These are phyloP conservation scores for Penicillium sumatraense DNA, from an alignment of 2,329 filamentous ascomycete species.

Conservation along the genomic window DNA sequence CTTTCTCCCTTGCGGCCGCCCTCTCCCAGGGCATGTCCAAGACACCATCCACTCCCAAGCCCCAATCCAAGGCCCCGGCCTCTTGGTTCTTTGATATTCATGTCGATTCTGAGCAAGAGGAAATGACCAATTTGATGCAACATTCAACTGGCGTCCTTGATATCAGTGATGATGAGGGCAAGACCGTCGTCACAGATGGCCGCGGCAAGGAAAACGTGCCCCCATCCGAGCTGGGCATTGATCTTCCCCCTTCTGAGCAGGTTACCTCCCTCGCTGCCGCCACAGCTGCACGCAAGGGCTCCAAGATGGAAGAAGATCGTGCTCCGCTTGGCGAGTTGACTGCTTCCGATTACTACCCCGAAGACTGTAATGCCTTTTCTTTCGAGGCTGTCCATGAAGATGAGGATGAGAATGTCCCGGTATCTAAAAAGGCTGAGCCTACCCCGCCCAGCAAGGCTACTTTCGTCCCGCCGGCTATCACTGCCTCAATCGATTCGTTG, in stretches of 20 bases:
- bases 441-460: conserved; percentile 22
- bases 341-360: conserved; percentile 68
- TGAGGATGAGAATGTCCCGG: conserved; percentile 42
- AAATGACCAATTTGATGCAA: conserved; percentile 90
- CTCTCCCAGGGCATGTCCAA: conserved; percentile 59
- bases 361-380: conserved; percentile 66
- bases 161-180: conserved; percentile 81
- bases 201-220: conserved; percentile 93
- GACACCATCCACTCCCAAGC: conserved; percentile 46
- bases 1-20: conserved; percentile 84
- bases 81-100: conserved; percentile 92
- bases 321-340: conserved; percentile 70
- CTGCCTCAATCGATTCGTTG: conserved; percentile 32
- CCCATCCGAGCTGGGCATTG: conserved; percentile 64
- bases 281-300: conserved; percentile 47
- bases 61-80: conserved; percentile 50
- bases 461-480: conserved; percentile 19
- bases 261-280: conserved; percentile 20
- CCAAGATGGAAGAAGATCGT: conserved; percentile 68
- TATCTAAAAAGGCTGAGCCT: conserved; percentile 22
- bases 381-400: conserved; percentile 68
- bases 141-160: conserved; percentile 86
- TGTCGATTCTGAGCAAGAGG: conserved; percentile 86
- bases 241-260: conserved; percentile 54
- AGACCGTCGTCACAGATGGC: conserved; percentile 56